Base-by-base conservation (phyloP, 83 land plant species). In the Thuja plicata region DNA sequence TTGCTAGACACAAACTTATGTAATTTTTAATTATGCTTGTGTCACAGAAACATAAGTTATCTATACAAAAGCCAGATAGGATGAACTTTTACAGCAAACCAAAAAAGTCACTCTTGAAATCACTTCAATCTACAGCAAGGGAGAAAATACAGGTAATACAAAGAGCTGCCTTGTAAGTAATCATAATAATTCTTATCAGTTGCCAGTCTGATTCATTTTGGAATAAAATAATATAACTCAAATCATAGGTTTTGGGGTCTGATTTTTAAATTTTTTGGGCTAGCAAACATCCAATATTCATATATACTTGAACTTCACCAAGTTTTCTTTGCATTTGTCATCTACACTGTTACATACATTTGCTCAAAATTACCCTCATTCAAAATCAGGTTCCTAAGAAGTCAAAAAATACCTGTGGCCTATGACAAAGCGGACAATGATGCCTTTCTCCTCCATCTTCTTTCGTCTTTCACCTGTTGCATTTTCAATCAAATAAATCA, bases 381-480 rank as follows among this genome's bases (percentile, higher is more conserved):
- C 70, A 38, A 60, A 60, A 45, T 62, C 34, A 87, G 15, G 15
- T n/a, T 4, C 77, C 52, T 87, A 38, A 43, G 35, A 84, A 52
- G 8, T 27, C 9, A 34, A 30, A 87, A 43, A 88, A 41, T 70
- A 93, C 96, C 94, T 92, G 92, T 94, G 96, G 74, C 96, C 96
- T 57, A 94, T 94, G 62, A 94, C 94, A 85, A 93, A 94, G 16
- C 93, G 96, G 15, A 93, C 73, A 35, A 93, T 85, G 86, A 94
- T 93, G 85, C 96, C 96, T 85, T 94, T 94, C 84, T 94, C 94
- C 78, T 94, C 93, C 86, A 94, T 92, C 88, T 90, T 92, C 89
- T 92, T 94, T 83, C 91, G 87, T 76, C 92, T 92, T n/a, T 93
- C 96, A 77, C 96, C 94, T 94, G 82, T 55, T 89, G 78, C 30